Evolutionary conservation across 495 filamentous ascomycete genomes (phyloP).

Genomic region (Aspergillus homomorphus): DNA sequence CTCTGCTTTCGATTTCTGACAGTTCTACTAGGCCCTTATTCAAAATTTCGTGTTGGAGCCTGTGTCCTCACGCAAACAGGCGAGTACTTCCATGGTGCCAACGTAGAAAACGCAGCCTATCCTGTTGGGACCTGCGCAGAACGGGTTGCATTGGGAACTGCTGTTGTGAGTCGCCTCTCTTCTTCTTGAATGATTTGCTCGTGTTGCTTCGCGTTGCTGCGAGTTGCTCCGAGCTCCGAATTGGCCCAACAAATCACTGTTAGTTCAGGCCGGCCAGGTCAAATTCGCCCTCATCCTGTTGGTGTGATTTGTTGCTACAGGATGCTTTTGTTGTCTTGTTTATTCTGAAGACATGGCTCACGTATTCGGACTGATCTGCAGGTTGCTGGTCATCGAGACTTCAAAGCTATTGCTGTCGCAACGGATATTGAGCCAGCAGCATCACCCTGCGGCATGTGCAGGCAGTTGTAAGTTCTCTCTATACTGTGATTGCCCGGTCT

Average conservation of each 20-base stretch:
- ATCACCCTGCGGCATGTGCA: conserved; percentile 69
- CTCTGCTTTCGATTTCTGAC: conserved; percentile 7
- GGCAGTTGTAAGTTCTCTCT: conserved; percentile 36
- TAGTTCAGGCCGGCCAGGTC: background rate
- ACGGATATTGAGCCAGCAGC: conserved; percentile 75
- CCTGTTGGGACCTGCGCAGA: conserved; percentile 95
- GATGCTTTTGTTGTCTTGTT: too few species aligned
- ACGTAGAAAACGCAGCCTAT: conserved; percentile 92
- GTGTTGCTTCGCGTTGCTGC: background rate
- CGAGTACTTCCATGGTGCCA: conserved; percentile 70
- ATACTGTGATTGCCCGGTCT: background rate
- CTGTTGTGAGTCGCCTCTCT: conserved; percentile 52
- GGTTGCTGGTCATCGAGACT: conserved; percentile 61
- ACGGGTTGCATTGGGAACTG: conserved; percentile 75
- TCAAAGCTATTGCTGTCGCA: conserved; percentile 82
- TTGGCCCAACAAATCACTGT: background rate
- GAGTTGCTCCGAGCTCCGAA: background rate
- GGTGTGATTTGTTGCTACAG: background rate
- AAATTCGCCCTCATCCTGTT: background rate
- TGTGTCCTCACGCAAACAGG: conserved; percentile 65
- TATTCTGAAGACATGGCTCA: background rate
- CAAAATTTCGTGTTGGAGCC: conserved; percentile 86
- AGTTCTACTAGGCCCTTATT: conserved; percentile 68
- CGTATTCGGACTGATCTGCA: conserved; percentile 15
- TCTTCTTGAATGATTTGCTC: background rate